A percentile compares a stretch with the other conserved stretches of the same genome.
These are phyloP conservation scores for Aureobasidium namibiae DNA, from an alignment of 2,329 filamentous ascomycete genomes.

Conservation along the genomic window DNA sequence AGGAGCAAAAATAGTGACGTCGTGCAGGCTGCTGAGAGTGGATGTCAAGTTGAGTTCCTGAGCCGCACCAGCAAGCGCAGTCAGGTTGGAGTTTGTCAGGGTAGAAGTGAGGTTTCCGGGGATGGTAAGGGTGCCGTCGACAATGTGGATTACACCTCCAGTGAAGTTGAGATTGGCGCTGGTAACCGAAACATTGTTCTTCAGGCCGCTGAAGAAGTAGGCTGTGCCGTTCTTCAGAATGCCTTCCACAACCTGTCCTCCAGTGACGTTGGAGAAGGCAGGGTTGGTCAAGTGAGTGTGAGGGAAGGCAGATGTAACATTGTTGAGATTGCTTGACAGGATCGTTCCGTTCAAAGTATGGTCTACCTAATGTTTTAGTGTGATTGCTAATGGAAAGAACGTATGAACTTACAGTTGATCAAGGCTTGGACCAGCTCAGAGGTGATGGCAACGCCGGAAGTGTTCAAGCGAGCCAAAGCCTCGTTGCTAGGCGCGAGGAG, in stretches of 20 bases:
- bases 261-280: conserved; percentile 50
- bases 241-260: conserved; percentile 49
- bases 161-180: conserved; percentile 37
- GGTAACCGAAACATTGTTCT: conserved; percentile 41
- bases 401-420: too few species aligned
- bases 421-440: conserved; percentile 35
- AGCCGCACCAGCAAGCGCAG: conserved; percentile 35
- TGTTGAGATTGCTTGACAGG: conserved; percentile 29
- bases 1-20: conserved; percentile 59
- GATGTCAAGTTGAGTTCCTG: conserved; percentile 31
- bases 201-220: conserved; percentile 46
- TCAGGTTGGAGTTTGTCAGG: conserved; percentile 29
- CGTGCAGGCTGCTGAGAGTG: conserved; percentile 33
- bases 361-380: too few species aligned
- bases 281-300: conserved; percentile 43
- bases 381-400: too few species aligned
- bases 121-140: conserved; percentile 36
- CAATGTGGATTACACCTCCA: conserved; percentile 39
- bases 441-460: conserved; percentile 25
- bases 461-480: conserved; percentile 28
- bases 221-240: conserved; percentile 35
- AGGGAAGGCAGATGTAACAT: conserved; percentile 32
- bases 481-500: conserved; percentile 49
- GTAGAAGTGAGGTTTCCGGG: conserved; percentile 26
- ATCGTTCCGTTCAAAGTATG: conserved; percentile 51